Conservation (phyloP, 2,329 filamentous ascomycete species). For the Diaporthe humulicola region DNA sequence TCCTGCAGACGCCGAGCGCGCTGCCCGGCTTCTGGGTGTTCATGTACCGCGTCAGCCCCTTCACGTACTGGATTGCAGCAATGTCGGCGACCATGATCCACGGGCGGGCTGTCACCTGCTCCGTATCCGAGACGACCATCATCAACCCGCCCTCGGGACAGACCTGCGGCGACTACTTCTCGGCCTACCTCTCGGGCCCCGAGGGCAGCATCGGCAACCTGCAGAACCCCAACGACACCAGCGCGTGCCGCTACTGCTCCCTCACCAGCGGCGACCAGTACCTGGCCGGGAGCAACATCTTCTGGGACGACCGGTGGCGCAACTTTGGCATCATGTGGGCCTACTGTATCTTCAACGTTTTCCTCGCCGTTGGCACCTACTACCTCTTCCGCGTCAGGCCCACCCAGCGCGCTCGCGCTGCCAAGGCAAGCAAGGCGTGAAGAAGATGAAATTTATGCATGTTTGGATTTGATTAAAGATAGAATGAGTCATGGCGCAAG, state of each 20-base stretch:
- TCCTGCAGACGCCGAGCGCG: constrained; percentile 68
- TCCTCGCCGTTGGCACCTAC: constrained; percentile 70
- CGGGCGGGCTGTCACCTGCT: constrained; percentile 64
- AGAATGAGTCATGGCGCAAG: constrained; percentile 13
- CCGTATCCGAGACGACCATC: constrained; percentile 68
- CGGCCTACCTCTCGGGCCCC: constrained; percentile 62
- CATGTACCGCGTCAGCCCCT: constrained; percentile 78
- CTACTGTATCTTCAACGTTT: constrained; percentile 75
- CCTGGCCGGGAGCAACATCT: constrained; percentile 60
- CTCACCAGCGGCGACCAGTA: constrained; percentile 74
- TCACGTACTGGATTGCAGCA: constrained; percentile 77
- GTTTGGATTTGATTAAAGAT: constrained; percentile 4
- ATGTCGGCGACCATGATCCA: constrained; percentile 77
- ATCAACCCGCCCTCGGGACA: constrained; percentile 74
- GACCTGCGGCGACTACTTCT: constrained; percentile 75
- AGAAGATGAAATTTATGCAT: background rate
- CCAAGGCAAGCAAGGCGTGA: constrained; percentile 15
- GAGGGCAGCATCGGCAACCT: constrained; percentile 63
- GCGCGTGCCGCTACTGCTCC: constrained; percentile 76
- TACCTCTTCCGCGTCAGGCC: constrained; percentile 69
- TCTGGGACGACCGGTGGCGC: constrained; percentile 71
- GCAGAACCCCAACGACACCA: constrained; percentile 69
- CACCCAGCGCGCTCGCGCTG: constrained; percentile 26
- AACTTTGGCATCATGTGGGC: constrained; percentile 80
- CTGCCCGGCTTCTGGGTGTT: constrained; percentile 83